Base-by-base conservation (phyloP, 306 rosid species). In the Arachis stenosperma region DNA sequence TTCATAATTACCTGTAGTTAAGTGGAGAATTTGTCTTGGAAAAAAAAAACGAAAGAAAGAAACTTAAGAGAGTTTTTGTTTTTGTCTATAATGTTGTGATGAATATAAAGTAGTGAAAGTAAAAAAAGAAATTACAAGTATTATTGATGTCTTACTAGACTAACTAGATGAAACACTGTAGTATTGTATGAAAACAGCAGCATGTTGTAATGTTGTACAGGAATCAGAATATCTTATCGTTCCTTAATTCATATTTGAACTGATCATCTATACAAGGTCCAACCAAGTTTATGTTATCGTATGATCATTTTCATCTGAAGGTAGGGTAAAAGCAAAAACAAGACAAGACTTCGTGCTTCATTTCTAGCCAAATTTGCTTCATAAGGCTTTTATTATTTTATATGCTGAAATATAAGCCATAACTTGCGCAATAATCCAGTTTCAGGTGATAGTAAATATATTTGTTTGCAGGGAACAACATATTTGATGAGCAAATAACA, bases 391-490 rank as follows among this genome's bases (percentile, higher is more conserved):
- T 71, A n/a, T 42, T 14, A 37, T 53, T 65, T 44, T 41, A 36
- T 43, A 42, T 36, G 30, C 65, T 64, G 58, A 70, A 52, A 40
- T 13, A 14, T 37, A 43, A 42, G 15, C 61, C 42, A 47, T 53
- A 7, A 50, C 48, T 55, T 41, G 27, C 9, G 37, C 50, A 39
- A 61, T 53, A 67, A 46, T 55, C 62, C 62, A 55, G 13, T 78
- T 67, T 39, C 30, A 68, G 22, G 36, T 76, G 75, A 80, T 65
- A 46, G 77, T 72, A 68, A 50, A 36, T 53, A 66, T 44, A 8
- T 41, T 43, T 67, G 46, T 81, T 44, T 67, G 79, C 86, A 84
- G 88, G 77, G 17, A 71, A 71, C 77, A 71, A 71, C 75, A 37
- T 69, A 61, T 81, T 71, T 78, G 81, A 81, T 46, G 79, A 71